phyloP scores from a whole-genome alignment of 2,329 filamentous ascomycete genomes.

The Pleurostoma richardsiae region DNA sequence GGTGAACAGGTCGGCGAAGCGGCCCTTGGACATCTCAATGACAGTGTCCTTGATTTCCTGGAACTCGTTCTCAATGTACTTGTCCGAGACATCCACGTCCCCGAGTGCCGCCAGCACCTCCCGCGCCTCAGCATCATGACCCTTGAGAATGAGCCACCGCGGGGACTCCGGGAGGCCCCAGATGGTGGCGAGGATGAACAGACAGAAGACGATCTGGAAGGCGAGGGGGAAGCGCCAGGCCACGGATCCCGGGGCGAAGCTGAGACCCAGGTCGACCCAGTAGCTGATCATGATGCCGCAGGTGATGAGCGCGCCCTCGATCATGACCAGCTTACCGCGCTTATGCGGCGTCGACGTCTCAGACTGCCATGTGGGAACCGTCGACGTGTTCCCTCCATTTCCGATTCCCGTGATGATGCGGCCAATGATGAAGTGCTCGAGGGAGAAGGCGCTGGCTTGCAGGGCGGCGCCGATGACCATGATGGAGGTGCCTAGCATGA shows the following conservation, averaged over 20 bases:
- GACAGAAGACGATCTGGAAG: conserved; percentile 52
- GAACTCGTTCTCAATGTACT: conserved; percentile 50
- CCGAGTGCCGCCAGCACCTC: conserved; percentile 35
- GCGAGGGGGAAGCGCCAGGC: conserved; percentile 58
- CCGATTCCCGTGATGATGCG: conserved; percentile 36
- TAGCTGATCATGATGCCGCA: conserved; percentile 53
- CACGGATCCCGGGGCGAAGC: conserved; percentile 42
- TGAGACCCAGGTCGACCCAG: conserved; percentile 56
- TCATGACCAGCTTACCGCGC: conserved; percentile 56
- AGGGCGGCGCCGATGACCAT: conserved; percentile 39
- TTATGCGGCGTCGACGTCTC: conserved; percentile 54
- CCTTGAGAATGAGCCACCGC: conserved; percentile 38
- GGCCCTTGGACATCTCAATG: conserved; percentile 41
- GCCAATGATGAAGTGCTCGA: conserved; percentile 37
- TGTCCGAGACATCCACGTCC: conserved; percentile 37
- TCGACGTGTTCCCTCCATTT: conserved; percentile 34
- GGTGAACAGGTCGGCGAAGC: conserved; percentile 12
- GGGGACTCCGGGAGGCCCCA: conserved; percentile 48
- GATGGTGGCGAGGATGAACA: conserved; percentile 50
- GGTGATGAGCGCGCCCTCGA: conserved; percentile 54
- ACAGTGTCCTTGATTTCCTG: conserved; percentile 55
- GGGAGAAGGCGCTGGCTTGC: conserved; percentile 28
- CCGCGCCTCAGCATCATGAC: conserved; percentile 35
- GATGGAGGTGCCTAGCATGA: conserved; percentile 31
- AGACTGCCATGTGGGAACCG: conserved; percentile 56